phyloP scores from a whole-genome alignment of 768 basidiomycete genomes.

The Suillus subaureus region DNA sequence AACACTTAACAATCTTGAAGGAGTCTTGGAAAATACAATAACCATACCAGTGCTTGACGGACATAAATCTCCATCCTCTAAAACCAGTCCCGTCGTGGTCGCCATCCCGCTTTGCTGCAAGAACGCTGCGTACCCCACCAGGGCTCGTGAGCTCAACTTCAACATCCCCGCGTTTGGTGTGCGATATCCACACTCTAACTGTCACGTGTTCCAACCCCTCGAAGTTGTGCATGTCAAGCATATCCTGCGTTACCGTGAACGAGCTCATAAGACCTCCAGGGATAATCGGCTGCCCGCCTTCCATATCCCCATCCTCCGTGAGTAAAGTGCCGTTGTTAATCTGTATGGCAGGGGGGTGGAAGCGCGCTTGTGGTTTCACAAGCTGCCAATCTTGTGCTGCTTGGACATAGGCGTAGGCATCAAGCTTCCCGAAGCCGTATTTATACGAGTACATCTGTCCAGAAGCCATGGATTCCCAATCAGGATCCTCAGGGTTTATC shows the following conservation, averaged over 20 bases:
- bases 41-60: conserved; percentile 90
- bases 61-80: conserved; percentile 99
- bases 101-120: conserved; percentile 69
- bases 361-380: conserved; percentile 95
- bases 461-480: conserved; percentile 83
- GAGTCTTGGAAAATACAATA: conserved; percentile 7
- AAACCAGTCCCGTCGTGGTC: conserved; percentile 74
- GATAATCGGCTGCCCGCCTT: conserved; percentile 68
- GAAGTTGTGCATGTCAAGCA: conserved; percentile 74
- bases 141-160: conserved; percentile 91
- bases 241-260: conserved; percentile 65
- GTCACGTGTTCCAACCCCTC: conserved; percentile 92
- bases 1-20: conserved; percentile 17
- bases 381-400: conserved; percentile 80
- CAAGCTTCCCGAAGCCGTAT: conserved; percentile 91
- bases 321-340: conserved; percentile 60
- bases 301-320: conserved; percentile 45
- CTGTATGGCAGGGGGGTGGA: conserved; percentile 72
- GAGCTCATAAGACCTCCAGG: conserved; percentile 64
- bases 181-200: conserved; percentile 91
- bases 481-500: conserved; percentile 88
- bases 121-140: conserved; percentile 78
- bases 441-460: conserved; percentile 74
- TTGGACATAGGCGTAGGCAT: conserved; percentile 80
- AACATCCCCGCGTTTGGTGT: conserved; percentile 84